A percentile compares a stretch with the other conserved stretches of the same genome.
phyloP scores from a whole-genome alignment of 2,329 filamentous ascomycete species.

The Exophiala sp. region DNA sequence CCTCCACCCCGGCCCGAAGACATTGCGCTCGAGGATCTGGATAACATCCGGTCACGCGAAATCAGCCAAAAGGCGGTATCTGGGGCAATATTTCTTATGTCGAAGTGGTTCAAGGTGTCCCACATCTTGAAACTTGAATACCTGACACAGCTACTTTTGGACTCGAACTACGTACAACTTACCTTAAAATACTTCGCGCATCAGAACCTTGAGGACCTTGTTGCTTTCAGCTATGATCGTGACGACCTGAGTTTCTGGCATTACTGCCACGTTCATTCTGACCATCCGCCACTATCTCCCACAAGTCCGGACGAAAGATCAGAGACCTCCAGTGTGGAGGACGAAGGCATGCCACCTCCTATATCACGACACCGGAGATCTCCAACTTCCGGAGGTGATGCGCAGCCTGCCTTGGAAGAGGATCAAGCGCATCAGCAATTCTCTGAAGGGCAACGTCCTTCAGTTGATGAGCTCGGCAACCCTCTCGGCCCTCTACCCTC shows the following conservation, averaged over 20 bases:
- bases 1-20: slow-evolving; percentile 29
- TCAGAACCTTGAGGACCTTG: slow-evolving; percentile 84
- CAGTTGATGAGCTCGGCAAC: slow-evolving; percentile 82
- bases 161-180: slow-evolving; percentile 90
- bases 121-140: slow-evolving; percentile 96
- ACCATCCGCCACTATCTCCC: slow-evolving; percentile 46
- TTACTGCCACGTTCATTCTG: slow-evolving; percentile 71
- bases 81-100: slow-evolving; percentile 74
- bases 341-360: slow-evolving; percentile 76
- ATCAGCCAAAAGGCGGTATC: slow-evolving; percentile 87
- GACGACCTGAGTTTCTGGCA: slow-evolving; percentile 87
- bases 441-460: slow-evolving; percentile 34
- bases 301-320: slow-evolving; percentile 29
- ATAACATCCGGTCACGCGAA: slow-evolving; percentile 73
- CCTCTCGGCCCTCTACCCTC: slow-evolving; percentile 61
- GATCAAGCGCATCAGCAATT: slow-evolving; percentile 29
- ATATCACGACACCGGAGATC: slow-evolving; percentile 59
- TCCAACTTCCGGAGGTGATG: slow-evolving; percentile 33
- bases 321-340: slow-evolving; percentile 41
- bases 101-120: slow-evolving; percentile 96
- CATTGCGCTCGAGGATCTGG: slow-evolving; percentile 63
- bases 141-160: slow-evolving; percentile 82
- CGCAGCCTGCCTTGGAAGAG: slow-evolving; percentile 29
- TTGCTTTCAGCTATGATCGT: slow-evolving; percentile 78
- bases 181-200: slow-evolving; percentile 90